Percentiles rank a stretch among this genome's conserved stretches.
Conservation (phyloP, 1,284 basidiomycete genomes). For the Polyporus tsugae region DNA sequence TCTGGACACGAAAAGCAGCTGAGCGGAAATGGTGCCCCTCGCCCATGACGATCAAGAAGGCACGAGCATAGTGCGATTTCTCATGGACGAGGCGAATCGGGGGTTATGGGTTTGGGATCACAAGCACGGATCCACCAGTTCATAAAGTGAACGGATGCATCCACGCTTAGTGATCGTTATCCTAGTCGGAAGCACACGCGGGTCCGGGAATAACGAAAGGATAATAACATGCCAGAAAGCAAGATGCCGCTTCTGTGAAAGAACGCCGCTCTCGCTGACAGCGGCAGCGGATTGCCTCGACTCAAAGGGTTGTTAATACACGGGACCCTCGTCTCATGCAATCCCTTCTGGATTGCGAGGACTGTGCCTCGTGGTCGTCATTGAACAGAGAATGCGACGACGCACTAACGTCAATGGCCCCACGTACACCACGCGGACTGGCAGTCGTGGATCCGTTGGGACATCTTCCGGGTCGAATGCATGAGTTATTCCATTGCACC, state of each 20-base stretch:
- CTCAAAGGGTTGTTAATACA: background rate
- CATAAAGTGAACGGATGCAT: background rate
- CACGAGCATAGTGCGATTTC: too few relatives aligned
- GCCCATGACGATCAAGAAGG: too few relatives aligned
- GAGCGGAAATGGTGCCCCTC: too few relatives aligned
- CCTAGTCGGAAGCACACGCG: background rate
- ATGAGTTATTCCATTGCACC: background rate
- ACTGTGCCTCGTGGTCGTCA: background rate
- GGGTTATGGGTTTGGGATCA: background rate
- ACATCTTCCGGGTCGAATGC: background rate
- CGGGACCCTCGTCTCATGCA: background rate
- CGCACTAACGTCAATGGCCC: background rate
- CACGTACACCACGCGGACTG: background rate
- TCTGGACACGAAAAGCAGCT: too few relatives aligned
- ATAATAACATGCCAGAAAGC: background rate
- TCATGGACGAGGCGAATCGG: too few relatives aligned
- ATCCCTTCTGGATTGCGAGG: background rate
- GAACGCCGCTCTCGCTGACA: background rate
- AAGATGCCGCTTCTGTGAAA: background rate
- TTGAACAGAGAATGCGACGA: background rate
- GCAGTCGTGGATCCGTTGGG: background rate
- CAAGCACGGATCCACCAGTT: background rate
- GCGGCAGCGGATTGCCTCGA: background rate
- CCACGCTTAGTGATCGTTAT: background rate
- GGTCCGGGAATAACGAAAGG: background rate